phyloP scores from a whole-genome alignment of 352 stramenopile species.

The Globisporangium nodosum region DNA sequence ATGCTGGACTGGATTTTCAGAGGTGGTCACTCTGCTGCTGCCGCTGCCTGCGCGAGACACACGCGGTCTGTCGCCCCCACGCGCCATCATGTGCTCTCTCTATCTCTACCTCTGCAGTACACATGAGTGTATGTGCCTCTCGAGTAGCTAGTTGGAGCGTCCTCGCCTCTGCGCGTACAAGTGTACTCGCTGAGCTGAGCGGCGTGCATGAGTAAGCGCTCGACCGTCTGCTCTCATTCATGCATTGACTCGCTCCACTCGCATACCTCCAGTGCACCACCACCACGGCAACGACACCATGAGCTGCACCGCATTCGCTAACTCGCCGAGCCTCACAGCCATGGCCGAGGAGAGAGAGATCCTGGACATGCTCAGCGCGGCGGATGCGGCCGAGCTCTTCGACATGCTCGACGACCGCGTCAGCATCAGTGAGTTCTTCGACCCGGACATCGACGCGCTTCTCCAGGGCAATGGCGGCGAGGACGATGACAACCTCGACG shows the following conservation, averaged over 20 bases:
- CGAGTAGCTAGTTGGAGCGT: not conserved
- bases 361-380: conserved; percentile 19
- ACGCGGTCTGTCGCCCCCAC: not conserved
- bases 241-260: not conserved
- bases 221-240: not conserved
- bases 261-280: not conserved
- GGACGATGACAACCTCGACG: not conserved
- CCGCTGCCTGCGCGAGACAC: not conserved
- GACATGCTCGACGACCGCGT: not conserved
- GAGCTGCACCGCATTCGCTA: not conserved
- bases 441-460: conserved; percentile 2
- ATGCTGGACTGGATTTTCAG: not conserved
- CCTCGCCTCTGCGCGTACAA: not conserved
- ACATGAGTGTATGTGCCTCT: not conserved
- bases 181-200: not conserved
- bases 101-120: not conserved
- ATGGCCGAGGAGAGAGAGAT: conserved; percentile 10
- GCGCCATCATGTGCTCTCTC: not conserved
- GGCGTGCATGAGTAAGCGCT: not conserved
- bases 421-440: not conserved
- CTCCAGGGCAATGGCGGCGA: not conserved
- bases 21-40: not conserved
- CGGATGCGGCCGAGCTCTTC: conserved; percentile 1
- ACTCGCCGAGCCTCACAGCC: not conserved
- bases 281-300: not conserved